phyloP scores from a whole-genome alignment of 139 green algal genomes.

The Eudorina sp. region DNA sequence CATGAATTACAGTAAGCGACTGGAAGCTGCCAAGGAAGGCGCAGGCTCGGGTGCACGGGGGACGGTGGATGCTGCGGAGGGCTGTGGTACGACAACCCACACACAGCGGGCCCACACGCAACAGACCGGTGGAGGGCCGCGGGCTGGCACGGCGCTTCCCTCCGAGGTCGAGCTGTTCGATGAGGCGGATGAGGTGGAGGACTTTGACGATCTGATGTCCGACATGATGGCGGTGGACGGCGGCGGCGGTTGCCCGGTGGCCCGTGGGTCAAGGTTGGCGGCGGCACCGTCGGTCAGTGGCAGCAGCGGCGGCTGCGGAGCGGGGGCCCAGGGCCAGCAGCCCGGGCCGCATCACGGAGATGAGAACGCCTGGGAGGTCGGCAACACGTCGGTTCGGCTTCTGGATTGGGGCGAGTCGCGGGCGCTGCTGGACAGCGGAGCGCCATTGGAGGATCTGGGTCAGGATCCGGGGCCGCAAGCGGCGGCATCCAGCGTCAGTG shows the following conservation, averaged over 20 bases:
- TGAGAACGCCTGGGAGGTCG: conserved; percentile 60
- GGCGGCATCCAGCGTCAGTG: neutral
- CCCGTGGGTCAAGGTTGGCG: neutral
- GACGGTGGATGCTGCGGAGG: too few relatives aligned
- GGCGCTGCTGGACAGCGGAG: conserved; percentile 9
- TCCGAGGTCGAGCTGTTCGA: conserved; percentile 65
- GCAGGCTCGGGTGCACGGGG: too few relatives aligned
- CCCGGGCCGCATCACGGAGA: too few relatives aligned
- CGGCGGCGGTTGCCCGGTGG: neutral
- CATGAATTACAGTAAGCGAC: conserved; percentile 65
- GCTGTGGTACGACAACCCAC: too few relatives aligned
- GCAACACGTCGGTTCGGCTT: conserved; percentile 71
- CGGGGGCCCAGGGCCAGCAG: too few relatives aligned
- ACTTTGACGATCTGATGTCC: conserved; percentile 39
- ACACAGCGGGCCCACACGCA: too few relatives aligned
- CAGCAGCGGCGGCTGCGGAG: neutral
- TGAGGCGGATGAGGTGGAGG: conserved; percentile 65
- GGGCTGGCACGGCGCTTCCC: too few relatives aligned
- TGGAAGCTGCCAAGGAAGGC: too few relatives aligned
- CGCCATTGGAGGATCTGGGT: neutral
- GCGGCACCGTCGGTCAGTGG: neutral
- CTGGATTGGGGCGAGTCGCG: conserved; percentile 68
- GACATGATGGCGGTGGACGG: conserved; percentile 4
- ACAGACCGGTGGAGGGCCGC: too few relatives aligned
- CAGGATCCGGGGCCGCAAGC: neutral